phyloP scores from a whole-genome alignment of 2,329 filamentous ascomycete species.

The Pseudogymnoascus sp. region DNA sequence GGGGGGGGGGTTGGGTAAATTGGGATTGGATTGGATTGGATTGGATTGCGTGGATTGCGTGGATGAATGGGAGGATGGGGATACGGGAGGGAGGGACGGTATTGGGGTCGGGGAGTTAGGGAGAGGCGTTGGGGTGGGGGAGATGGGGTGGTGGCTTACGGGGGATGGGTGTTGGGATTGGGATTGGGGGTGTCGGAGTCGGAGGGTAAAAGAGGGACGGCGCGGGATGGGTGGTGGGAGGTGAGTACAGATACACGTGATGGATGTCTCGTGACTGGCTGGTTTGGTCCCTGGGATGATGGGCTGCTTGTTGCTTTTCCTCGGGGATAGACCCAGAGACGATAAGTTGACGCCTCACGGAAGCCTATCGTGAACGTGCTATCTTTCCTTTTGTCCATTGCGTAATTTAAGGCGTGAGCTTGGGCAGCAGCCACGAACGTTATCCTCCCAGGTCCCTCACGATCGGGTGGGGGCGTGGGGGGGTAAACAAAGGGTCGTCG shows the following conservation, averaged over 20 bases:
- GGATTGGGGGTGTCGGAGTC: neutral
- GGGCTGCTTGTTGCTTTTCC: neutral
- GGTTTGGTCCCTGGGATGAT: no score
- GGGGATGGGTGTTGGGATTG: neutral
- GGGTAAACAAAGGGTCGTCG: neutral
- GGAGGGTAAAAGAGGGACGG: neutral
- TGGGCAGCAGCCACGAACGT: neutral
- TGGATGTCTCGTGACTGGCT: neutral
- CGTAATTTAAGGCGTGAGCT: neutral
- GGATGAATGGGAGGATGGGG: neutral
- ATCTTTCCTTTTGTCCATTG: neutral
- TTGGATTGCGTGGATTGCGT: no score
- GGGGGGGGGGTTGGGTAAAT: neutral
- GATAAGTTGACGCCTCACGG: neutral
- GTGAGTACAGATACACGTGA: neutral
- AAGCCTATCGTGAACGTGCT: neutral
- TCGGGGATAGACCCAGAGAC: neutral
- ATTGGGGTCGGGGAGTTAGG: neutral
- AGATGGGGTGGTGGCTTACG: neutral
- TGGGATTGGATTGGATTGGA: neutral
- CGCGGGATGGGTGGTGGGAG: neutral
- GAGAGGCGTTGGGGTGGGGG: neutral
- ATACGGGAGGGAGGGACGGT: neutral
- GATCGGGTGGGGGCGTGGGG: neutral
- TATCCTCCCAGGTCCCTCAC: neutral